Percentiles rank a stretch among this genome's conserved stretches.
Conservation (phyloP, 176 grass and related monocot species). For the Puccinellia tenuiflora region DNA sequence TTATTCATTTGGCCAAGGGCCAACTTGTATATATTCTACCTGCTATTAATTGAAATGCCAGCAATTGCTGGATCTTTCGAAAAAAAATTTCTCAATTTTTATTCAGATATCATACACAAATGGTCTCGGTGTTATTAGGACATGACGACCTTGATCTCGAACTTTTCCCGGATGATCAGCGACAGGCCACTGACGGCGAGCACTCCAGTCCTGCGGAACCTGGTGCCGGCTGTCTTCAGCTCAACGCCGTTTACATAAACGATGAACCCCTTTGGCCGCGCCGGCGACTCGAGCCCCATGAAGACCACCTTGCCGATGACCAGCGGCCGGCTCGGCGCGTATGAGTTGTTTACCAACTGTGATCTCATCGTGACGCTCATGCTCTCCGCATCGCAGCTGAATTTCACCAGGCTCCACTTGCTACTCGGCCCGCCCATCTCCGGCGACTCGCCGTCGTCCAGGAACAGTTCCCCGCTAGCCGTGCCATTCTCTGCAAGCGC, state of each 20-base stretch:
- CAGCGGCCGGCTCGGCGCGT: slow-evolving; percentile 19
- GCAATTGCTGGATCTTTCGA: no score
- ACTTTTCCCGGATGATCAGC: slow-evolving; percentile 46
- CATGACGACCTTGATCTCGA: slow-evolving; percentile 53
- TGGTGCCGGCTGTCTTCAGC: background rate
- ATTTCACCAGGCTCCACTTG: slow-evolving; percentile 53
- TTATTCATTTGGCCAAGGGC: no score
- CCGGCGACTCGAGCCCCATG: slow-evolving; percentile 37
- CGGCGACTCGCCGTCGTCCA: slow-evolving; percentile 61
- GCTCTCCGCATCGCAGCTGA: slow-evolving; percentile 3
- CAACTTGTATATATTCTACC: no score
- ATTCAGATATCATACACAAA: background rate
- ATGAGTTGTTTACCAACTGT: slow-evolving; percentile 40
- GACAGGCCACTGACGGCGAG: slow-evolving; percentile 40
- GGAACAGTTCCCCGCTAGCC: slow-evolving; percentile 52
- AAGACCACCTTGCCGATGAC: slow-evolving; percentile 48
- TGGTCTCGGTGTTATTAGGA: background rate
- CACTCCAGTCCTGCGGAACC: background rate
- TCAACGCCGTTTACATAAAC: slow-evolving; percentile 31
- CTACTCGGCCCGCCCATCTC: slow-evolving; percentile 49
- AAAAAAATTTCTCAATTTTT: background rate
- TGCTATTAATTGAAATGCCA: no score
- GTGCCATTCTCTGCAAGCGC: slow-evolving; percentile 33
- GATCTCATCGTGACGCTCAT: slow-evolving; percentile 34
- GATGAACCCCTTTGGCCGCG: background rate